Evolutionary conservation across 192 early-diverging fungal genomes (phyloP), one percentile per base, ranked within the genome.

Genomic region (Coemansia sp.): DNA sequence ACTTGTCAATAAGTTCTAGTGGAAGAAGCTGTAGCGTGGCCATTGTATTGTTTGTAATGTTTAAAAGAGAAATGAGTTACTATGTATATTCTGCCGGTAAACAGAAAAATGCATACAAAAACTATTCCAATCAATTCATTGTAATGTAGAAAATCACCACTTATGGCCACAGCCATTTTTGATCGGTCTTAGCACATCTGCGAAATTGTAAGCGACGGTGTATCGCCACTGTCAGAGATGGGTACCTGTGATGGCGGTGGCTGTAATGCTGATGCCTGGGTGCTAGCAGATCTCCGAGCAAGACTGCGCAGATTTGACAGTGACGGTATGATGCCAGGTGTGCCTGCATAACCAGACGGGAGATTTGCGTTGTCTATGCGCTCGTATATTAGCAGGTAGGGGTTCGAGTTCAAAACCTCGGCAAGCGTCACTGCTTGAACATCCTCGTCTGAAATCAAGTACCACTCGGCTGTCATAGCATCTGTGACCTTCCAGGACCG

Each of bases 1-100:
- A 99, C 66, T 94, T 91, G 78, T 99, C 96, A 56, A 99, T 94
- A 41, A 99, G 84, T 69, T 99, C 96, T 92, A 82, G 66, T 14
- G 80, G 80, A 37, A 82, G 80, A 4, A 82, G 69, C 57, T 82
- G 81, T 18, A 67, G 53, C 2, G 81, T 75, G 34, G 78, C 65
- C 72, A 70, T 71, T 18, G 45, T 44, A 13, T 13, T 8, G 39
- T 40, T 40, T 40, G 9, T 40, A 14, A 40, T 40, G 39, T 10
- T 40, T 40, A 40, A 40, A 40, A 40, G 14, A 40, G 8, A 40
- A 40, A 14, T 40, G 14, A 10, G 8, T 40, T 40, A 40, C 5
- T 10, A n/a, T n/a, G n/a, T n/a, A n/a, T n/a, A n/a, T n/a, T n/a
- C n/a, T n/a, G n/a, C n/a, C n/a, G n/a, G n/a, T n/a, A n/a, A 43